phyloP scores from a whole-genome alignment of 106 monocot species.

The Gastrodia elata region DNA sequence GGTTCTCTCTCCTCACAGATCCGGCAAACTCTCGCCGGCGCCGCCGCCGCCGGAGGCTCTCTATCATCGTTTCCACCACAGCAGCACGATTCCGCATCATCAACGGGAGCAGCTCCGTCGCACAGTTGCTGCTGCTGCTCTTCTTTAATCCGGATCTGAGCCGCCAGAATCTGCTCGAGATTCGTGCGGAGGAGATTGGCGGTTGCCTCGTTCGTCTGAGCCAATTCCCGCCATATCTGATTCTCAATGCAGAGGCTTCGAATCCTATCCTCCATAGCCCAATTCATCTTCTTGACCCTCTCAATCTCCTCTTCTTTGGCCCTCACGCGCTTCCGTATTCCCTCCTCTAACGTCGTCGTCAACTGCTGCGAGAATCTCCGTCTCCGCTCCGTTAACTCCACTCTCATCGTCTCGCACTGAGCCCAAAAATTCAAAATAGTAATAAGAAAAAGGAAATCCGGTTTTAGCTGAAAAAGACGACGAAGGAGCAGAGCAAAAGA shows the following conservation, averaged over 20 bases:
- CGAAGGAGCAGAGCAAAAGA: background rate
- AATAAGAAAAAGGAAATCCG: background rate
- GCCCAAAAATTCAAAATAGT: no score
- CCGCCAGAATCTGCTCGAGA: constrained; percentile 39
- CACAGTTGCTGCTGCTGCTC: background rate
- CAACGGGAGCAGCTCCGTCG: constrained; percentile 2
- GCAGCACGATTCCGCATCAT: constrained; percentile 54
- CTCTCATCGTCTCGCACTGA: constrained; percentile 20
- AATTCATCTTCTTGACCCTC: constrained; percentile 31
- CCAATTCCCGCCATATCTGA: constrained; percentile 54
- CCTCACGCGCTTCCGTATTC: constrained; percentile 17
- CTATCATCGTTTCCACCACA: constrained; percentile 10
- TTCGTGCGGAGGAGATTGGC: constrained; percentile 38
- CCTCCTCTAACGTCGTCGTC: constrained; percentile 17
- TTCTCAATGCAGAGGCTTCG: constrained; percentile 29
- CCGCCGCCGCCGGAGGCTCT: background rate
- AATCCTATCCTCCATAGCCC: constrained; percentile 37
- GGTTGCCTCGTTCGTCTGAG: constrained; percentile 44
- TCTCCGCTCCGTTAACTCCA: constrained; percentile 33
- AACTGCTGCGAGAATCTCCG: constrained; percentile 15
- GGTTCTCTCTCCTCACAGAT: constrained; percentile 23
- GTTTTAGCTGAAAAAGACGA: background rate
- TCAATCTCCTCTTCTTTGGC: constrained; percentile 60
- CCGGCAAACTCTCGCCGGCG: constrained; percentile 2
- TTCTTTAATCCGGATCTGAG: constrained; percentile 1